phyloP scores from a whole-genome alignment of 1,139 yeast genomes.

The Scheffersomyces titani region DNA sequence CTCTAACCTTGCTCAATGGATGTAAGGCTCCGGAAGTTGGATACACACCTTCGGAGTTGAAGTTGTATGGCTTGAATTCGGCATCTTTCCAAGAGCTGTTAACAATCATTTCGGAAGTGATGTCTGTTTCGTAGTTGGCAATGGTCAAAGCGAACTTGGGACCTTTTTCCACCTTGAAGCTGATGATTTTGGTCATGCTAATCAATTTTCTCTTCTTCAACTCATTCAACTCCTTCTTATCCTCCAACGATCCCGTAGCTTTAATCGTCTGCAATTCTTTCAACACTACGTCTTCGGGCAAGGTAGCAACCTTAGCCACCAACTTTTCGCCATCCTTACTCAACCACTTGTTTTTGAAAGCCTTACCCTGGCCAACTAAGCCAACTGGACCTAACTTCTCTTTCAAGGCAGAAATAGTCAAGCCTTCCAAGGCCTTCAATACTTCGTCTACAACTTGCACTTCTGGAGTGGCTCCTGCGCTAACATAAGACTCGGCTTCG shows the following conservation, averaged over 20 bases:
- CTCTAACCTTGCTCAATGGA: constrained; percentile 94
- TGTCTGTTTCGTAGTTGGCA: constrained; percentile 84
- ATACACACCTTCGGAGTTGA: constrained; percentile 88
- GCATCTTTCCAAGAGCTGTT: constrained; percentile 82
- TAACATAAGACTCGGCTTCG: constrained; percentile 81
- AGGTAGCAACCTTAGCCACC: constrained; percentile 52
- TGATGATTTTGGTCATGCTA: constrained; percentile 67
- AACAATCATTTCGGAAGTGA: constrained; percentile 87
- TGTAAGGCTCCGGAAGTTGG: constrained; percentile 93
- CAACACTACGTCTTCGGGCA: constrained; percentile 70
- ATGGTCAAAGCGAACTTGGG: constrained; percentile 80
- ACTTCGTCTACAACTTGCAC: constrained; percentile 78
- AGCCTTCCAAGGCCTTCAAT: constrained; percentile 70
- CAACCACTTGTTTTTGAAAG: constrained; percentile 98
- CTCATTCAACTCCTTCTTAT: constrained; percentile 73
- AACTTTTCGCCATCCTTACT: constrained; percentile 81
- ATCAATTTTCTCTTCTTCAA: constrained; percentile 93
- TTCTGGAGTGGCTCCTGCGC: constrained; percentile 83
- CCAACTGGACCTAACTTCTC: constrained; percentile 79
- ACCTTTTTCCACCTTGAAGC: constrained; percentile 79
- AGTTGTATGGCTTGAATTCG: constrained; percentile 91
- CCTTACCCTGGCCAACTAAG: constrained; percentile 93
- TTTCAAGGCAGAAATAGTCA: constrained; percentile 80
- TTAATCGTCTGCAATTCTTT: constrained; percentile 61
- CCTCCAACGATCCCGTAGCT: constrained; percentile 55